Evolutionary conservation across 2,329 filamentous ascomycete genomes (phyloP).

Genomic region (Rutstroemia sydowiana): DNA sequence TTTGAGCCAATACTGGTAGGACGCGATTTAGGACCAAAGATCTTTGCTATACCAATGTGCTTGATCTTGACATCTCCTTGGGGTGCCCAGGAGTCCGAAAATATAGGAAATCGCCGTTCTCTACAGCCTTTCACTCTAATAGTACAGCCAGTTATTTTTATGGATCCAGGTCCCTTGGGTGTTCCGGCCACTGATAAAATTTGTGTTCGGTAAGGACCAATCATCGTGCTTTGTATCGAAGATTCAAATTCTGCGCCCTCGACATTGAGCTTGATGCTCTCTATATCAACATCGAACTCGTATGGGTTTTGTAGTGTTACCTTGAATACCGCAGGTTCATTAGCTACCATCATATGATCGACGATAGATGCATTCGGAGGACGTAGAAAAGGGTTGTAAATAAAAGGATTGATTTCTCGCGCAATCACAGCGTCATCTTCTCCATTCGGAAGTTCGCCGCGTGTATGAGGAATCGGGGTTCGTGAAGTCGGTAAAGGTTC

Average conservation of each 20-base stretch:
- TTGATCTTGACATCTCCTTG: conserved; percentile 69
- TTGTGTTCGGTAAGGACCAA: conserved; percentile 80
- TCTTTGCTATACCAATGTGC: conserved; percentile 55
- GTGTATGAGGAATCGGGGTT: conserved; percentile 58
- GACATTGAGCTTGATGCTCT: conserved; percentile 68
- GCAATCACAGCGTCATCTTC: conserved; percentile 33
- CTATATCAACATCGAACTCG: conserved; percentile 85
- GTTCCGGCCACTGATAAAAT: conserved; percentile 64
- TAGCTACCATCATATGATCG: conserved; percentile 67
- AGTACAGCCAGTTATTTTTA: conserved; percentile 70
- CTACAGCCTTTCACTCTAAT: conserved; percentile 77
- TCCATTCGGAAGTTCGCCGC: conserved; percentile 40
- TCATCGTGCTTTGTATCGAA: conserved; percentile 52
- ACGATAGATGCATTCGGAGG: conserved; percentile 49
- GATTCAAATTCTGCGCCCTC: conserved; percentile 68
- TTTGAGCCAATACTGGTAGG: conserved; percentile 28
- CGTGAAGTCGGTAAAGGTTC: conserved; percentile 53
- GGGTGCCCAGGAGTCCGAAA: conserved; percentile 67
- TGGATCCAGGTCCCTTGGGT: conserved; percentile 56
- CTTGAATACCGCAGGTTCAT: conserved; percentile 69
- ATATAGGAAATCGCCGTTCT: conserved; percentile 77
- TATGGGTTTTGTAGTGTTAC: conserved; percentile 90
- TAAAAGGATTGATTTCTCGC: conserved; percentile 65
- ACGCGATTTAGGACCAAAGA: conserved; percentile 25
- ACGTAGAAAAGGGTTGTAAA: conserved; percentile 90